A percentile compares a stretch with the other conserved stretches of the same genome.
phyloP scores from a whole-genome alignment of 305 asterid species.

The Solanum aculeatissimum region DNA sequence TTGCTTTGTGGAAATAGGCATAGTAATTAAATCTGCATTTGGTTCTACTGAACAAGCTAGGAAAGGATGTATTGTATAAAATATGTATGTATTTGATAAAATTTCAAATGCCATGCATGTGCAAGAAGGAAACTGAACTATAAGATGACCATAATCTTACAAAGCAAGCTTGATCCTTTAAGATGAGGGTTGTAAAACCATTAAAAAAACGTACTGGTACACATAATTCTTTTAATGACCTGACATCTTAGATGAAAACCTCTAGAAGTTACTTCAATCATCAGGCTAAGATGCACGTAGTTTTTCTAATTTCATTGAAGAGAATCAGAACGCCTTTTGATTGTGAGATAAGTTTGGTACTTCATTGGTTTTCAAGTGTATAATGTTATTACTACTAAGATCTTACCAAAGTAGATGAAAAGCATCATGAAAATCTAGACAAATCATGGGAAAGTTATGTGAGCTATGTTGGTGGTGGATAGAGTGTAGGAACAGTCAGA shows the following conservation, averaged over 20 bases:
- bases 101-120: background rate
- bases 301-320: background rate
- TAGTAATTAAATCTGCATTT: background rate
- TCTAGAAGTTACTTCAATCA: background rate
- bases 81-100: background rate
- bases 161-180: background rate
- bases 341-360: background rate
- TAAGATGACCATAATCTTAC: background rate
- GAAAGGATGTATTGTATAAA: background rate
- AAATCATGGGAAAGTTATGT: background rate
- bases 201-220: background rate
- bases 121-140: background rate
- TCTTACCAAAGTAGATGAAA: background rate
- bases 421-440: background rate
- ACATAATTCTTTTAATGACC: background rate
- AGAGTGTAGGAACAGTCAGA: background rate
- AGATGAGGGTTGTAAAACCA: background rate
- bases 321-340: background rate
- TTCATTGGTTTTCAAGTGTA: background rate
- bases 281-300: background rate
- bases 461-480: background rate
- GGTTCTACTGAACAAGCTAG: background rate
- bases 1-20: background rate
- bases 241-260: background rate
- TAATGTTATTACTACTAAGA: background rate